These are phyloP conservation scores for Talaromyces wortmannii DNA, from an alignment of 495 filamentous ascomycete species.

Conservation along the genomic window DNA sequence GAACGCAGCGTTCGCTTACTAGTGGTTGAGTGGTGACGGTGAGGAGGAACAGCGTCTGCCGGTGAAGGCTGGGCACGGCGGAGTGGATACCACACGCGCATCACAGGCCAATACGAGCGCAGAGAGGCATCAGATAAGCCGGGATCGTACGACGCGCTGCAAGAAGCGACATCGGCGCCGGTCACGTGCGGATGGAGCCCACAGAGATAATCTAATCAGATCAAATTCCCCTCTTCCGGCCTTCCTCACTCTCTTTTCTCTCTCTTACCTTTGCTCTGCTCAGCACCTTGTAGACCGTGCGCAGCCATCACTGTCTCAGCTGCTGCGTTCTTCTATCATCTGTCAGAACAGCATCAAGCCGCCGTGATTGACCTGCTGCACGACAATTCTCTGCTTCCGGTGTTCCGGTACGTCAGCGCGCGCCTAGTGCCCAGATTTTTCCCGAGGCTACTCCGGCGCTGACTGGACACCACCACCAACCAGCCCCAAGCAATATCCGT, in stretches of 20 bases:
- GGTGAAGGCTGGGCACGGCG: too few species aligned
- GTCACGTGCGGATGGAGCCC: conserved; percentile 6
- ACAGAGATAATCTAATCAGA: conserved; percentile 35
- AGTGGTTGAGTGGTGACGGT: too few species aligned
- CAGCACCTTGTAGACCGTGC: conserved; percentile 9
- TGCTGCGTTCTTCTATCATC: not conserved
- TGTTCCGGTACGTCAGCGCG: too few species aligned
- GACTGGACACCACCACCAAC: too few species aligned
- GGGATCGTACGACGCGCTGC: not conserved
- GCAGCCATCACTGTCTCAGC: not conserved
- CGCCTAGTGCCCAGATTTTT: not conserved
- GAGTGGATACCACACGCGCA: too few species aligned
- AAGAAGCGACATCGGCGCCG: conserved; percentile 7
- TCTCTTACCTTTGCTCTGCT: conserved; percentile 10
- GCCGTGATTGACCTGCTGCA: too few species aligned
- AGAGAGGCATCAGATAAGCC: conserved; percentile 13
- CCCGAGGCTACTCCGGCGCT: not conserved
- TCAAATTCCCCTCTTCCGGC: conserved; percentile 22
- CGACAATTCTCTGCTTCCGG: too few species aligned
- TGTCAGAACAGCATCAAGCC: not conserved
- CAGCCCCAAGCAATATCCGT: too few species aligned
- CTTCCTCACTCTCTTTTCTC: conserved; percentile 12
- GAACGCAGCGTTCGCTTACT: too few species aligned
- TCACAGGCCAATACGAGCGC: conserved; percentile 5
- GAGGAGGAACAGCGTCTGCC: too few species aligned